phyloP scores from a whole-genome alignment of 441 rosid genomes.

The Flueggea neowawraea region DNA sequence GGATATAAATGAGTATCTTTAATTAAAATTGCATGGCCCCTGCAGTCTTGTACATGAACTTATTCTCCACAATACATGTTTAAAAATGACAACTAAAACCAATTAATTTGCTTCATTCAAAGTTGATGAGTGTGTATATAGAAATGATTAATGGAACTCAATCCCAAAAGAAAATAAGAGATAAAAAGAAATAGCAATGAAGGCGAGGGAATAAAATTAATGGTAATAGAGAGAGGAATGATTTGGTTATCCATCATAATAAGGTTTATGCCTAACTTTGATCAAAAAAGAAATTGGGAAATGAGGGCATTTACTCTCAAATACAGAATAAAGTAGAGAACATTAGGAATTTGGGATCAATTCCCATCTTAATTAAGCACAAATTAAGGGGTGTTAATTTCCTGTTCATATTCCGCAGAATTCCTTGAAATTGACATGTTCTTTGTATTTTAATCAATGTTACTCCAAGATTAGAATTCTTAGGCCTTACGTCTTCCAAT shows the following conservation, averaged over 20 bases:
- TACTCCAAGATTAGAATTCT: slow-evolving; percentile 2
- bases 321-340: slow-evolving; percentile 30
- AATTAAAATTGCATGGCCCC: neutral
- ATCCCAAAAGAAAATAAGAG: neutral
- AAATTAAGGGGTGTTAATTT: slow-evolving; percentile 2
- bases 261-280: slow-evolving; percentile 33
- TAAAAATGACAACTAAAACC: neutral
- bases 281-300: slow-evolving; percentile 16
- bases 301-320: slow-evolving; percentile 23
- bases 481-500: too few species aligned
- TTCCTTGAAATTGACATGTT: slow-evolving; percentile 15
- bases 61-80: neutral
- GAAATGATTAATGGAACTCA: neutral
- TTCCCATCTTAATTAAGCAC: slow-evolving; percentile 9
- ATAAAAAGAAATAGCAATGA: neutral
- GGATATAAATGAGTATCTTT: neutral
- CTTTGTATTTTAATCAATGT: slow-evolving; percentile 8
- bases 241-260: slow-evolving; percentile 18
- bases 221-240: slow-evolving; percentile 17
- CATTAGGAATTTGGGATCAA: slow-evolving; percentile 29
- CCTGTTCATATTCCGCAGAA: slow-evolving; percentile 12
- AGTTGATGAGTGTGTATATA: neutral
- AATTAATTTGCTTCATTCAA: neutral
- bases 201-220: slow-evolving; percentile 22
- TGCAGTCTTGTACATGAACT: neutral